Conservation (phyloP, 2,329 filamentous ascomycete genomes). For the Monosporascus ibericus region DNA sequence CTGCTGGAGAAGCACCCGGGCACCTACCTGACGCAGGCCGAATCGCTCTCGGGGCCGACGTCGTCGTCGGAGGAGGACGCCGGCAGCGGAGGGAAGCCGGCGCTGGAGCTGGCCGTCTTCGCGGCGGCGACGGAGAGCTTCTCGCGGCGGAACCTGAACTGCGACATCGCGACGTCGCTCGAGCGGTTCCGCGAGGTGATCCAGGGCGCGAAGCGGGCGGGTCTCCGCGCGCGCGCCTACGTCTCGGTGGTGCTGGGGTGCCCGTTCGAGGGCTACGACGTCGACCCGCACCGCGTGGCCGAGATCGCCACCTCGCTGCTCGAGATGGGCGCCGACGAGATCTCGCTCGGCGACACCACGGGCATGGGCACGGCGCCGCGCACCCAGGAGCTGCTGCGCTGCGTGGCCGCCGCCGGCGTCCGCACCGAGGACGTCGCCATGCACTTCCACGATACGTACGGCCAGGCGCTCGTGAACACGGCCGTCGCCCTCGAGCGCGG, state of each 20-base stretch:
- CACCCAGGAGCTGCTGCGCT: constrained; percentile 39
- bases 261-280: constrained; percentile 64
- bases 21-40: constrained; percentile 46
- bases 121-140: constrained; percentile 78
- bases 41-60: constrained; percentile 24
- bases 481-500: constrained; percentile 58
- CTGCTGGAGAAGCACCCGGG: constrained; percentile 47
- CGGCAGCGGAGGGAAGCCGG: constrained; percentile 37
- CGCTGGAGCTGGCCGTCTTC: constrained; percentile 71
- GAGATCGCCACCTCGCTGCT: constrained; percentile 64
- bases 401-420: constrained; percentile 44
- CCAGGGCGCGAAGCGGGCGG: constrained; percentile 55
- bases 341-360: constrained; percentile 84
- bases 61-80: constrained; percentile 8
- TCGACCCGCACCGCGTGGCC: constrained; percentile 57
- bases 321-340: constrained; percentile 85
- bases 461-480: constrained; percentile 60
- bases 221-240: constrained; percentile 68
- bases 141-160: constrained; percentile 76
- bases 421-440: constrained; percentile 52
- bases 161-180: constrained; percentile 68
- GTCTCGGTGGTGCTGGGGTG: constrained; percentile 78
- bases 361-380: constrained; percentile 67
- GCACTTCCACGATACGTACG: constrained; percentile 70
- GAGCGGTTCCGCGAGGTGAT: constrained; percentile 66